Percentiles rank a stretch among this genome's conserved stretches.
These are phyloP conservation scores for Monilinia vaccinii-corymbosi DNA, from an alignment of 2,329 filamentous ascomycete species.

Conservation along the genomic window DNA sequence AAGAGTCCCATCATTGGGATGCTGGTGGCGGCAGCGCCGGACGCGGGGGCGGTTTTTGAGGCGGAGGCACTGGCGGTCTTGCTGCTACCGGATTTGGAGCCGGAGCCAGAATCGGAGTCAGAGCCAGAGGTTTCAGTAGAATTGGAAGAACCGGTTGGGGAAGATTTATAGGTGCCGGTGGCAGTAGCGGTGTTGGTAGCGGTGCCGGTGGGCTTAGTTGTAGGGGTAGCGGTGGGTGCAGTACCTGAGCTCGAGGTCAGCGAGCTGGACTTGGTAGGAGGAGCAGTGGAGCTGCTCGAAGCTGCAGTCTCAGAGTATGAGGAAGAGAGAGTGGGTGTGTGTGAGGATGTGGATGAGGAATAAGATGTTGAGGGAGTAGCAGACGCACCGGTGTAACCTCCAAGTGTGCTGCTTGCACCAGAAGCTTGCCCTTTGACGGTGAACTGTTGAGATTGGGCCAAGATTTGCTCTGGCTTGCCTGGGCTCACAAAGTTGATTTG, in stretches of 20 bases:
- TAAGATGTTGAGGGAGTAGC: not conserved
- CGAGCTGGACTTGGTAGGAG: not conserved
- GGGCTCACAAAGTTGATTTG: slow-evolving; percentile 10
- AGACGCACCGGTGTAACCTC: slow-evolving; percentile 10
- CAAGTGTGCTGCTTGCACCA: slow-evolving; percentile 8
- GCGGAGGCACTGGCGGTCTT: not conserved
- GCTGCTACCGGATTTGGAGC: no score
- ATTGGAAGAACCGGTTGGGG: not conserved
- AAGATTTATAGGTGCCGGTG: not conserved
- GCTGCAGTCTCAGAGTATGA: not conserved
- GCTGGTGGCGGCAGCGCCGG: slow-evolving; percentile 3
- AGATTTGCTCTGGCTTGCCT: slow-evolving; percentile 6
- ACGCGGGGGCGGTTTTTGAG: not conserved
- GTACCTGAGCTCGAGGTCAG: not conserved
- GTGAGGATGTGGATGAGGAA: not conserved
- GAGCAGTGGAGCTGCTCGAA: no score
- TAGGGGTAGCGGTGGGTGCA: not conserved
- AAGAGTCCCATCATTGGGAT: slow-evolving; percentile 9
- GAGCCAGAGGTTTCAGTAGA: not conserved
- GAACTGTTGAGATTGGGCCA: slow-evolving; percentile 9
- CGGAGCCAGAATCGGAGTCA: no score
- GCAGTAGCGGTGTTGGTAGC: not conserved
- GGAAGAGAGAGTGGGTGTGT: no score
- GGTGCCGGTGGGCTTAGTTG: not conserved
- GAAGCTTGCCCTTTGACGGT: slow-evolving; percentile 4